A percentile compares a stretch with the other conserved stretches of the same genome.
phyloP scores from a whole-genome alignment of 78 protist genomes.

The Dictyostelium discoideum region dicty_2.7 NC_007088.5:4472001-4472500 shows the following conservation, averaged over 20 bases:
- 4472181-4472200: slow-evolving; percentile 29
- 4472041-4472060: slow-evolving; percentile 57
- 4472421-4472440: slow-evolving; percentile 50
- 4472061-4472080: slow-evolving; percentile 62
- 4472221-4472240: background rate
- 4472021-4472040: slow-evolving; percentile 20
- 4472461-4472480: slow-evolving; percentile 37
- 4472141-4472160: slow-evolving; percentile 24
- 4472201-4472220: slow-evolving; percentile 38
- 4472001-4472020: background rate
- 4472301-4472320: background rate
- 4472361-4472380: slow-evolving; percentile 17
- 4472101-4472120: slow-evolving; percentile 60
- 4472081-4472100: slow-evolving; percentile 47
- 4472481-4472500: background rate
- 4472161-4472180: slow-evolving; percentile 48
- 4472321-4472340: slow-evolving; percentile 8
- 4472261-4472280: too few species aligned
- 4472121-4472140: slow-evolving; percentile 66
- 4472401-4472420: slow-evolving; percentile 8
- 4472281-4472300: too few species aligned
- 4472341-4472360: slow-evolving; percentile 43
- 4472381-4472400: slow-evolving; percentile 58
- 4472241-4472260: too few species aligned
- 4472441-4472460: slow-evolving; percentile 13